Conservation (phyloP, 164 flowering plant genomes). For the Tetrastigma voinierianum region DNA sequence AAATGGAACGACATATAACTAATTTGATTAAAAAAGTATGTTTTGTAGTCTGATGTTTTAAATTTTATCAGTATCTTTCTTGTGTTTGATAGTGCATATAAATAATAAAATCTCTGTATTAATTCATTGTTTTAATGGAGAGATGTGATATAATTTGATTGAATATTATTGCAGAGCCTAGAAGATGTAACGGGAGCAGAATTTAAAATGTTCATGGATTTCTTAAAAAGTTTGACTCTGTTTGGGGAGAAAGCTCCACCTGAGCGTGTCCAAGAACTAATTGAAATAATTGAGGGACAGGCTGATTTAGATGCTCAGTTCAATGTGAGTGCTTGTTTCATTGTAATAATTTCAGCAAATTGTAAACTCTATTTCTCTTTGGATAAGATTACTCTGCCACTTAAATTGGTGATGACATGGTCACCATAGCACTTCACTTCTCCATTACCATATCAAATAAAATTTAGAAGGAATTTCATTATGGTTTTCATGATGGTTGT, state of each 20-base stretch:
- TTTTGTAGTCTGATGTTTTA: constrained; percentile 1
- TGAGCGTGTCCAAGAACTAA: constrained; percentile 80
- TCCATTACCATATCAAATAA: too few relatives aligned
- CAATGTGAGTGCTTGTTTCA: constrained; percentile 52
- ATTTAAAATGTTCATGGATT: constrained; percentile 94
- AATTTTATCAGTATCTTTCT: background rate
- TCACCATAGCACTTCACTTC: too few relatives aligned
- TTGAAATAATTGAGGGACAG: constrained; percentile 86
- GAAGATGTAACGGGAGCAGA: constrained; percentile 97
- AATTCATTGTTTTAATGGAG: background rate
- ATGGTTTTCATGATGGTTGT: too few relatives aligned
- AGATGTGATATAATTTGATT: constrained; percentile 8
- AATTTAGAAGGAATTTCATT: too few relatives aligned
- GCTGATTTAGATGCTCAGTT: constrained; percentile 94
- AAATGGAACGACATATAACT: constrained; percentile 95
- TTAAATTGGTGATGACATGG: too few relatives aligned
- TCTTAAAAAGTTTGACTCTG: constrained; percentile 75
- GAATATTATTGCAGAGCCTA: constrained; percentile 60
- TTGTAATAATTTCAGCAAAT: background rate
- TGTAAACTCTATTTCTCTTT: background rate
- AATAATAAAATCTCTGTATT: background rate
- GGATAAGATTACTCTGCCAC: background rate
- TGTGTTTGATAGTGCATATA: background rate
- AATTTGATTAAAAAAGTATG: constrained; percentile 84
- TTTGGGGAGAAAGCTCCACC: constrained; percentile 88